Evolutionary conservation across 371 early-diverging fungal species (phyloP).

Genomic region (Syncephalastrum contaminatum): DNA sequence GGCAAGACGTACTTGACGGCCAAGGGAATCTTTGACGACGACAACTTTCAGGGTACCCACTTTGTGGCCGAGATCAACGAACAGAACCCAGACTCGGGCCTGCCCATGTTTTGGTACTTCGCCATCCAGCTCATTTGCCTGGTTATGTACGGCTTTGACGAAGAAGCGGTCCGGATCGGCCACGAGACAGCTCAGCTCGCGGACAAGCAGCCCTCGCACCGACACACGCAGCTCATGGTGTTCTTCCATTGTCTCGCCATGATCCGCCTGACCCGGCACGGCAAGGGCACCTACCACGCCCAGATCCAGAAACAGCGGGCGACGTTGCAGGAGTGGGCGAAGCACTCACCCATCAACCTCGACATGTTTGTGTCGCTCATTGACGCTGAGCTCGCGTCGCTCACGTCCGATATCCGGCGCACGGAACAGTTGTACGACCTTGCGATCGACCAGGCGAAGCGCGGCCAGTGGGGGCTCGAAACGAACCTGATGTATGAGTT

Average conservation of each 20-base stretch:
- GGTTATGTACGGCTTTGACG: conserved; percentile 31
- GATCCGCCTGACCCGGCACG: conserved; percentile 21
- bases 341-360: conserved; percentile 34
- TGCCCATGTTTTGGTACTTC: conserved; percentile 32
- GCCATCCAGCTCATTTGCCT: conserved; percentile 32
- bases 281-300: conserved; percentile 7
- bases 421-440: conserved; percentile 35
- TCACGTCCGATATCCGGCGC: conserved; percentile 18
- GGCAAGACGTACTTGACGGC: conserved; percentile 35
- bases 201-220: conserved; percentile 31
- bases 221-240: conserved; percentile 41
- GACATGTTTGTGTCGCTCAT: conserved; percentile 34
- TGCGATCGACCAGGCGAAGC: conserved; percentile 37
- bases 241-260: conserved; percentile 42
- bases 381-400: conserved; percentile 43
- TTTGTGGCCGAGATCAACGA: conserved; percentile 26
- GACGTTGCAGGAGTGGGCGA: conserved; percentile 32
- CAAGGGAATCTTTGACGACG: conserved; percentile 36
- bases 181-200: conserved; percentile 24
- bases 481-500: conserved; percentile 36
- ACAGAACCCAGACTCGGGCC: conserved; percentile 15
- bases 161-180: conserved; percentile 28
- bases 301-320: conserved; percentile 19
- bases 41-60: conserved; percentile 26
- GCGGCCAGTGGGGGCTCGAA: conserved; percentile 37